These are phyloP conservation scores for Petunia axillaris DNA, from an alignment of 257 asterid genomes.

Conservation along the genomic window DNA sequence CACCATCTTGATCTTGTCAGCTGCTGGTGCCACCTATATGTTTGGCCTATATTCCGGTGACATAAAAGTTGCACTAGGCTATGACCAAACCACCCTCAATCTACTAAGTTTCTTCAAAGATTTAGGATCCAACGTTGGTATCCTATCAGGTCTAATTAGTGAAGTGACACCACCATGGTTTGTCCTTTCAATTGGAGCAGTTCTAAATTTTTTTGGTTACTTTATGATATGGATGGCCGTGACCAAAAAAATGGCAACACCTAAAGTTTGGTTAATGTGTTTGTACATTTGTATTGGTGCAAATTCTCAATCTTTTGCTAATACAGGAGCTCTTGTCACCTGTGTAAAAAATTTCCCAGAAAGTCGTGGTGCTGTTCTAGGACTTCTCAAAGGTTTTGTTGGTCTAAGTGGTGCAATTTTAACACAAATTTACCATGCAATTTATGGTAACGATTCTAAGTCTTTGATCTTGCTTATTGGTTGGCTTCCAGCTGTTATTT, in stretches of 20 bases:
- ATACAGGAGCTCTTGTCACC: slow-evolving; percentile 85
- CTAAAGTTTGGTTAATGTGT: slow-evolving; percentile 81
- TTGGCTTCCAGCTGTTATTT: slow-evolving; percentile 45
- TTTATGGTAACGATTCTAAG: slow-evolving; percentile 36
- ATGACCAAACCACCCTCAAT: slow-evolving; percentile 80
- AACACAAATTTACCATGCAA: slow-evolving; percentile 39
- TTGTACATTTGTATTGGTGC: slow-evolving; percentile 77
- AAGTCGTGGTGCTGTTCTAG: slow-evolving; percentile 49
- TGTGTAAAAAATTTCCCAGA: slow-evolving; percentile 79
- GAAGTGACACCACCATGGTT: slow-evolving; percentile 93
- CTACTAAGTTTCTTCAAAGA: slow-evolving; percentile 83
- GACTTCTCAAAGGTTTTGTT: slow-evolving; percentile 49
- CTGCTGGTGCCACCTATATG: slow-evolving; percentile 90
- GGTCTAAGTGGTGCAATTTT: slow-evolving; percentile 50
- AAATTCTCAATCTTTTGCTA: slow-evolving; percentile 81
- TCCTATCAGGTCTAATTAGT: slow-evolving; percentile 68
- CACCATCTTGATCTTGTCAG: slow-evolving; percentile 67
- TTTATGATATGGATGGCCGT: slow-evolving; percentile 87
- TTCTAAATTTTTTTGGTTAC: slow-evolving; percentile 76
- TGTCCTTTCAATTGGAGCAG: slow-evolving; percentile 70
- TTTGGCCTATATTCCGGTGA: slow-evolving; percentile 62
- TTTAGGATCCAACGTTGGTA: slow-evolving; percentile 71
- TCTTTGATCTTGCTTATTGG: slow-evolving; percentile 44
- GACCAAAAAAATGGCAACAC: slow-evolving; percentile 49
- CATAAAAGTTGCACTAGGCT: slow-evolving; percentile 56